Base-by-base conservation (phyloP, 495 filamentous ascomycete genomes). In the Geoglossum glabrum region DNA sequence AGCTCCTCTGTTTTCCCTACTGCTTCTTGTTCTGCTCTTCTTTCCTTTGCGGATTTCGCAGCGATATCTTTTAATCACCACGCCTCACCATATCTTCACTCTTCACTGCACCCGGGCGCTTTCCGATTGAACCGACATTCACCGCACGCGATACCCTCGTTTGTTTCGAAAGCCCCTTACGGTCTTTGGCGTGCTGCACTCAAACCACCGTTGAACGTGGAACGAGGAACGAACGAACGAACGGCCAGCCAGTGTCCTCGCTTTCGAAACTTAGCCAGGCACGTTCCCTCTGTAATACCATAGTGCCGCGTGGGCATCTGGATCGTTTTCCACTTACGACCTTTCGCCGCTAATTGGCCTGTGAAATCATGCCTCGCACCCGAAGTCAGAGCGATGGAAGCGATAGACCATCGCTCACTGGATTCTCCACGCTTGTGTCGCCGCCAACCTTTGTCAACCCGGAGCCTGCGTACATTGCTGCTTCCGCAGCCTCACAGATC, bases 401-500 rank as follows among this genome's bases (percentile, higher is more conserved):
- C 62, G 68, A 71, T 58, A 54, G 66, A 36, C 54, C 63, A 60
- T 59, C 64, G 51, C 25, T 61, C 60, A 66, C 60, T 66, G 69
- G 63, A 31, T 60, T 64, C 66, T 62, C 70, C 61, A 63, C 71
- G 65, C 69, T 83, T 61, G 72, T 81, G 72, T 73, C 83, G 66
- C 73, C 84, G 66, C 77, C 81, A 40, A 61, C 75, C 50, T 71
- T 76, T n/a, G 78, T 89, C 43, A 79, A 80, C 40, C 92, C 93
- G 1, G 73, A 85, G 59, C 82, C 93, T 27, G 86, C 78, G 21
- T 99, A 92, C 69, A 90, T 99, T 65, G 88, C 92, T 43, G 74
- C 84, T 7, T 83, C 86, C 30, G 88, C 90, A 52, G 93, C 90
- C 30, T 87, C 86, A 23, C 87, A 96, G 62, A 92, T 96, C 57